Percentiles rank a stretch among this genome's conserved stretches.
These are phyloP conservation scores for Akanthomyces muscarius DNA, from an alignment of 2,329 filamentous ascomycete species.

Conservation along the genomic window DNA sequence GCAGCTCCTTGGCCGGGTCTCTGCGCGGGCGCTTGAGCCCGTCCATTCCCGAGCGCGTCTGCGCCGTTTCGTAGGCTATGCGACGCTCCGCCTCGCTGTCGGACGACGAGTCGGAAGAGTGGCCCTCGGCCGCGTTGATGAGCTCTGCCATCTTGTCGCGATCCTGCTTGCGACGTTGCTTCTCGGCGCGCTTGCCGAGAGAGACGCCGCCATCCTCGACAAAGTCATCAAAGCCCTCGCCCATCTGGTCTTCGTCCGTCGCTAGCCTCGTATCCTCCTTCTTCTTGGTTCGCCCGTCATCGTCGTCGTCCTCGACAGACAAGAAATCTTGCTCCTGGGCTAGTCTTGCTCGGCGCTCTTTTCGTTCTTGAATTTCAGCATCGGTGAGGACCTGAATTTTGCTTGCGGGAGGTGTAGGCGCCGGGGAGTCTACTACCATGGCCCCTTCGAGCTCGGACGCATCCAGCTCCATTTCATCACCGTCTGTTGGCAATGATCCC, in stretches of 20 bases:
- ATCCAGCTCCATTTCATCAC: constrained; percentile 53
- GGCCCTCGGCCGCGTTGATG: constrained; percentile 73
- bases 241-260: constrained; percentile 84
- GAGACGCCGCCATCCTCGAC: constrained; percentile 79
- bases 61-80: constrained; percentile 81
- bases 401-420: constrained; percentile 28
- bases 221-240: constrained; percentile 89
- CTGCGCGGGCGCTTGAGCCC: constrained; percentile 50
- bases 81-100: constrained; percentile 68
- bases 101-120: constrained; percentile 57
- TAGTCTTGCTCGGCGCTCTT: constrained; percentile 77
- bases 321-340: constrained; percentile 67
- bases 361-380: constrained; percentile 84
- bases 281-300: constrained; percentile 48
- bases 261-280: constrained; percentile 71
- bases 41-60: constrained; percentile 84
- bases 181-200: constrained; percentile 74
- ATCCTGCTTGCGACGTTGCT: constrained; percentile 61
- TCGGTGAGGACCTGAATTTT: constrained; percentile 66
- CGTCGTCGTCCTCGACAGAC: constrained; percentile 58
- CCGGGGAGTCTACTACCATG: constrained; percentile 54
- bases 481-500: constrained; percentile 40
- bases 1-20: constrained; percentile 34
- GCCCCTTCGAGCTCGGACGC: constrained; percentile 60
- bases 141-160: constrained; percentile 77